phyloP scores from a whole-genome alignment of 257 asterid genomes.

The Ocimum tenuiflorum region DNA sequence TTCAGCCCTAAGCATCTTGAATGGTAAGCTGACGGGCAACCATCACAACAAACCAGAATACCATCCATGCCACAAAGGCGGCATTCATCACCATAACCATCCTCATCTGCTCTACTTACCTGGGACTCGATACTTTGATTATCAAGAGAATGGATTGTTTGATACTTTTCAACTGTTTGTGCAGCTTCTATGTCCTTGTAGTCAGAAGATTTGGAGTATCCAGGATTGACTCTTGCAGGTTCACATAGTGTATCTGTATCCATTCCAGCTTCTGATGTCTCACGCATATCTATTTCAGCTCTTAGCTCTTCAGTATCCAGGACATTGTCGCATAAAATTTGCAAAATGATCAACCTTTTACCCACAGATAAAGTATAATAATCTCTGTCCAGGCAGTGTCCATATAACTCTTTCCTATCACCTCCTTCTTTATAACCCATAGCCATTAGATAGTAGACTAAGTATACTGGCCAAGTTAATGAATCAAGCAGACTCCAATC shows the following conservation, averaged over 20 bases:
- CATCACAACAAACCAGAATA: constrained; percentile 72
- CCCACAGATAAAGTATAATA: constrained; percentile 61
- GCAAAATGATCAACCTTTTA: constrained; percentile 55
- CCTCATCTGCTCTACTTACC: constrained; percentile 37
- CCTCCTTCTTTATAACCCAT: constrained; percentile 47
- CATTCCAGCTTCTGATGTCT: constrained; percentile 56
- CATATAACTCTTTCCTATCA: constrained; percentile 60
- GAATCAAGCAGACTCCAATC: constrained; percentile 88
- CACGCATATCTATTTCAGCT: constrained; percentile 65
- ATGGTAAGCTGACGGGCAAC: constrained; percentile 79
- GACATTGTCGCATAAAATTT: constrained; percentile 67
- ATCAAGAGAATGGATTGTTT: constrained; percentile 18
- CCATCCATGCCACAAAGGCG: constrained; percentile 94
- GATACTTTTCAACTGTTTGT: constrained; percentile 31
- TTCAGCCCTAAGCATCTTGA: constrained; percentile 73
- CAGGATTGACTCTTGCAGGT: constrained; percentile 54
- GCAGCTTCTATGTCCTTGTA: constrained; percentile 38
- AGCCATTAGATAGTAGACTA: constrained; percentile 54
- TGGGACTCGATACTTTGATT: constrained; percentile 26
- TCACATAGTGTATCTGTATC: constrained; percentile 45
- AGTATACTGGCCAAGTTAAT: constrained; percentile 71
- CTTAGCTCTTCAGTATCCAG: constrained; percentile 69
- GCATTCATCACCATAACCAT: constrained; percentile 80
- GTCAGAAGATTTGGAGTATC: constrained; percentile 50
- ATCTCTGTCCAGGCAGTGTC: constrained; percentile 58